phyloP scores from a whole-genome alignment of 768 basidiomycete genomes.

The Peribolospora baueri region DNA sequence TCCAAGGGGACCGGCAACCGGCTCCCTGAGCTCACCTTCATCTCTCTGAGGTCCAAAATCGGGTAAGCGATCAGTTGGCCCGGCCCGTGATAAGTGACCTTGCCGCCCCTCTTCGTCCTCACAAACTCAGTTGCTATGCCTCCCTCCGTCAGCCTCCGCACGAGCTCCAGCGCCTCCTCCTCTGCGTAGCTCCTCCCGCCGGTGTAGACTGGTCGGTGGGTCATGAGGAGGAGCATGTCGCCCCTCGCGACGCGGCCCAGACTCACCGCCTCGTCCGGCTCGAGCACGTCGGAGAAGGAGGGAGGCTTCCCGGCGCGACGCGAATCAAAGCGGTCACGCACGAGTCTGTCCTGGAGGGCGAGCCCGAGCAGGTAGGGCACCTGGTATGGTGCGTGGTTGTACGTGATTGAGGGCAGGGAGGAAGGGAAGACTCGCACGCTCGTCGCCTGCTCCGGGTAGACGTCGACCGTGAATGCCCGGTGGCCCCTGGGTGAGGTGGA shows the following conservation, averaged over 20 bases:
- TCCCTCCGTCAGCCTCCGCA: conserved; percentile 35
- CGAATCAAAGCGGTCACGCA: background rate
- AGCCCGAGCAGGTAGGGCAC: conserved; percentile 14
- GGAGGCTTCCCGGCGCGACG: conserved; percentile 2
- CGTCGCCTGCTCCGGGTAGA: too few species aligned
- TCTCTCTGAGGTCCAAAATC: conserved; percentile 62
- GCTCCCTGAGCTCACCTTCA: conserved; percentile 29
- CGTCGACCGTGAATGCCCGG: too few species aligned
- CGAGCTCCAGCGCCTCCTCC: conserved; percentile 20
- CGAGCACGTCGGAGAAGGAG: background rate
- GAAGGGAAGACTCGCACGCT: too few species aligned
- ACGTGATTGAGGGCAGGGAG: conserved; percentile 1
- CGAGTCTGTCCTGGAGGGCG: conserved; percentile 16
- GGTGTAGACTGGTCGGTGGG: conserved; percentile 88
- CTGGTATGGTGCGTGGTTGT: conserved; percentile 6
- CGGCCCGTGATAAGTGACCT: conserved; percentile 90
- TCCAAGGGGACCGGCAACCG: too few species aligned
- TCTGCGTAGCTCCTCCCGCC: conserved; percentile 35
- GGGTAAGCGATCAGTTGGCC: conserved; percentile 94
- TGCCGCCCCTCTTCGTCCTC: conserved; percentile 58
- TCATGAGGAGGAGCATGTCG: conserved; percentile 42
- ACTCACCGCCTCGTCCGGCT: conserved; percentile 4
- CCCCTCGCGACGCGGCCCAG: conserved; percentile 16
- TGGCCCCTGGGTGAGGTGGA: too few species aligned
- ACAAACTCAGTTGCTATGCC: conserved; percentile 58